Evolutionary conservation across 2,329 filamentous ascomycete genomes (phyloP), one percentile per base, ranked within the genome.

Genomic region (Xylariaceae sp.): DNA sequence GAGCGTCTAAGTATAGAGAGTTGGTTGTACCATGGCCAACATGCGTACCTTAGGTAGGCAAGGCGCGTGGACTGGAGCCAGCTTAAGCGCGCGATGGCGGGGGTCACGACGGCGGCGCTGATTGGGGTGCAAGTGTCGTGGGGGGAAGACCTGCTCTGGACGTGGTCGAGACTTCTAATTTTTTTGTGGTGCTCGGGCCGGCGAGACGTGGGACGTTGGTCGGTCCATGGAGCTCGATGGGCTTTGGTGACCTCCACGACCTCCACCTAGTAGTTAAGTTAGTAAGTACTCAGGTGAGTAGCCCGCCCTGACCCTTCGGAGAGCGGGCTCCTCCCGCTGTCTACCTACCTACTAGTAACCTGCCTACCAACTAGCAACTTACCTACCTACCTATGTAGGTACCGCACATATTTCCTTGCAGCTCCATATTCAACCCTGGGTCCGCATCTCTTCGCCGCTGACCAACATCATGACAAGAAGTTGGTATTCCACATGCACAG

Each of bases 161-260:
- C 15, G 15, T 38, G 46, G 45, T 49, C 50, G 26, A 45, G 47
- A 50, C 47, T 50, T 34, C 33, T 43, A 29, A 29, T n/a, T n/a
- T n/a, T n/a, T n/a, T n/a, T n/a, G n/a, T n/a, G n/a, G n/a, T n/a
- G 15, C 17, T 55, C 53, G 50, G 53, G 29, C 53, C 53, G 49
- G 43, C 41, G 38, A 36, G 34, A 45, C 35, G 44, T 16, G 38
- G 38, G 36, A 31, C 30, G 26, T 42, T 28, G 37, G 26, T 54
- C 52, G 51, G 52, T 30, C 18, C 28, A 47, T 19, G 26, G 43
- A 19, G 15, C 19, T 6, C 19, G 22, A 12, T 13, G 24, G 31
- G 18, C 18, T 17, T 36, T 19, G 17, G 9, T 39, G 36, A 13
- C 18, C 32, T n/a, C 29, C 30, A 7, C 13, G 30, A 32, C 6